Base-by-base conservation (phyloP, 768 basidiomycete genomes). In the Cyathus striatus region DNA sequence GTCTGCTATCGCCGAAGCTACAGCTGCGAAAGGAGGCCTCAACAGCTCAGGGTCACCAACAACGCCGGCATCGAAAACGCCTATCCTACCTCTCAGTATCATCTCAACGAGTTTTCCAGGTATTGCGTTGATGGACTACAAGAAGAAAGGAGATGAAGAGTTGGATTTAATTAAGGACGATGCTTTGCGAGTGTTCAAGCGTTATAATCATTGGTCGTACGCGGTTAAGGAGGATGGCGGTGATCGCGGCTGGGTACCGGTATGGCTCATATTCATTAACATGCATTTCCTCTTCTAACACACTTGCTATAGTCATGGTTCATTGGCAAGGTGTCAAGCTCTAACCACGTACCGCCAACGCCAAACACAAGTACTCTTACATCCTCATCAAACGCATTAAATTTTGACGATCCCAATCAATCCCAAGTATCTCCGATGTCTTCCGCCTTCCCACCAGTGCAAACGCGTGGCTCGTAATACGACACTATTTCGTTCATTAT, bases 71-170 rank as follows among this genome's bases (percentile, higher is more conserved):
- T 69, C 77, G 10, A 83, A 81, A 56, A 87, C 85, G 4, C 92
- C 93, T 0, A 94, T 98, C 35, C 65, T 92, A 35, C 93, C 94
- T 0, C 60, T 87, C 45, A 87, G 84, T 66, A 96, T 99, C 58
- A 84, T 97, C 47, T 93, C 90, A n/a, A 94, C 93, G 10, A 94
- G 92, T 57, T 98, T 95, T 71, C 93, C 96, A 6, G 96, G 94
- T 23, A 73, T 97, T 45, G 93, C 92, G 1, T 65, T 98, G 55
- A 98, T 94, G 94, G 92, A 97, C 53, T 98, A 96, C 63, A 81
- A 80, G 63, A 88, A 88, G 66, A 90, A 92, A 54, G 93, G 92
- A 1, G 87, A 90, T 3, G 94, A 96, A 51, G 95, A 98, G 63
- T 67, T 98, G 46, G 83, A 89, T 52, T 67, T 98, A 32, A 77